A percentile compares a stretch with the other conserved stretches of the same genome.
Evolutionary conservation across 2,329 filamentous ascomycete genomes (phyloP).

Genomic region (Penicillium italicum): DNA sequence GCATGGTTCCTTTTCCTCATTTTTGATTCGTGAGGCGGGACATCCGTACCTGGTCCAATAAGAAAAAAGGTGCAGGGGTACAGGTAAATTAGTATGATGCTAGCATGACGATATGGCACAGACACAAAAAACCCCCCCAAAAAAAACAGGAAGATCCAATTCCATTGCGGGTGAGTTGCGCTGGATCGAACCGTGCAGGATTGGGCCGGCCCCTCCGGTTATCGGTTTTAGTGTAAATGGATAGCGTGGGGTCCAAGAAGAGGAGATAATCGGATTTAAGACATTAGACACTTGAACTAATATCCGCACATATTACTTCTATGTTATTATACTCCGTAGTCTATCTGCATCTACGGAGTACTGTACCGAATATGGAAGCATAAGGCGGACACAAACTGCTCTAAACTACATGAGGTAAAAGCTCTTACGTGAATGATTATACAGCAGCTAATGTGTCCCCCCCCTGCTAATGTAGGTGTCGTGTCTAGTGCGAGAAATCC

Average conservation of each 20-base stretch:
- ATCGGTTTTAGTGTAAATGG: neutral
- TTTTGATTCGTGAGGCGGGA: neutral
- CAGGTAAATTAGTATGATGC: neutral
- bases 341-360: neutral
- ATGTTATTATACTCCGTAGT: too few relatives aligned
- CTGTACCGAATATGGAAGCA: neutral
- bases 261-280: conserved; percentile 1
- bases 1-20: neutral
- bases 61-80: neutral
- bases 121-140: too few relatives aligned
- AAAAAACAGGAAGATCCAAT: neutral
- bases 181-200: conserved; percentile 1
- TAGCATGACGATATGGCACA: neutral
- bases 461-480: neutral
- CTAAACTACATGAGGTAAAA: neutral
- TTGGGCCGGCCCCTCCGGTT: neutral
- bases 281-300: neutral
- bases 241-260: conserved; percentile 6
- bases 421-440: neutral
- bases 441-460: neutral
- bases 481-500: neutral
- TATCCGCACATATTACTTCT: neutral
- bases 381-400: neutral
- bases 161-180: neutral
- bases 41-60: neutral